Percentiles rank a stretch among this genome's conserved stretches.
phyloP scores from a whole-genome alignment of 1,139 yeast species.

The Zygosaccharomyces pseudobailii region DNA sequence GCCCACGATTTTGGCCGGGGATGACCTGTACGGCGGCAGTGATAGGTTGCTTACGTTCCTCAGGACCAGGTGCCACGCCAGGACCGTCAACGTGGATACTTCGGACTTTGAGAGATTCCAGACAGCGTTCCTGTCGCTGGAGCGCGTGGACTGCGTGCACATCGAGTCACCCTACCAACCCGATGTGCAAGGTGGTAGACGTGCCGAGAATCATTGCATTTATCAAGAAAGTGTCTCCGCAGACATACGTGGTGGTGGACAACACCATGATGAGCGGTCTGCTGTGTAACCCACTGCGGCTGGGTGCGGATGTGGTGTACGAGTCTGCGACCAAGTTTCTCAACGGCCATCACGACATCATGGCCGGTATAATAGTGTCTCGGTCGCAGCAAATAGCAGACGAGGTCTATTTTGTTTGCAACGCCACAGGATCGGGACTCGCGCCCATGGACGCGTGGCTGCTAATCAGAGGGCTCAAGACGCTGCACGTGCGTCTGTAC shows the following conservation, averaged over 20 bases:
- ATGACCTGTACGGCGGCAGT: conserved; percentile 90
- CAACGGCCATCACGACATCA: conserved; percentile 91
- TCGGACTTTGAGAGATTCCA: conserved; percentile 48
- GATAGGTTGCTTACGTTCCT: conserved; percentile 76
- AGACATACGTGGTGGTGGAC: conserved; percentile 76
- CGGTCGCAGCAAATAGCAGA: conserved; percentile 61
- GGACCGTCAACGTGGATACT: conserved; percentile 76
- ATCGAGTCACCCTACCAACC: conserved; percentile 91
- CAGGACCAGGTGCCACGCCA: conserved; percentile 60
- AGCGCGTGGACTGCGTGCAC: conserved; percentile 48
- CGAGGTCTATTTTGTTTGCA: conserved; percentile 67
- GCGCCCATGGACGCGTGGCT: conserved; percentile 92
- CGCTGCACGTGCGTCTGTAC: conserved; percentile 77
- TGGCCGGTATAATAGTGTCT: conserved; percentile 89
- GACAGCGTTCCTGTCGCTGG: conserved; percentile 41
- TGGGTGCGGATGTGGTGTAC: conserved; percentile 86
- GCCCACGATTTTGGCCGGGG: conserved; percentile 67
- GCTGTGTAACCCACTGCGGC: conserved; percentile 74
- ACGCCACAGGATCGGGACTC: conserved; percentile 86
- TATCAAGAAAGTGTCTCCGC: conserved; percentile 66
- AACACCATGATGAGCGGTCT: conserved; percentile 96
- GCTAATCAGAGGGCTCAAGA: conserved; percentile 77
- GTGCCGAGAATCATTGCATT: conserved; percentile 57
- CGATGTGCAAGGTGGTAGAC: conserved; percentile 82
- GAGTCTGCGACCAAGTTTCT: conserved; percentile 90